phyloP scores from a whole-genome alignment of 352 stramenopile genomes.

The Phytophthora ohioensis region DNA sequence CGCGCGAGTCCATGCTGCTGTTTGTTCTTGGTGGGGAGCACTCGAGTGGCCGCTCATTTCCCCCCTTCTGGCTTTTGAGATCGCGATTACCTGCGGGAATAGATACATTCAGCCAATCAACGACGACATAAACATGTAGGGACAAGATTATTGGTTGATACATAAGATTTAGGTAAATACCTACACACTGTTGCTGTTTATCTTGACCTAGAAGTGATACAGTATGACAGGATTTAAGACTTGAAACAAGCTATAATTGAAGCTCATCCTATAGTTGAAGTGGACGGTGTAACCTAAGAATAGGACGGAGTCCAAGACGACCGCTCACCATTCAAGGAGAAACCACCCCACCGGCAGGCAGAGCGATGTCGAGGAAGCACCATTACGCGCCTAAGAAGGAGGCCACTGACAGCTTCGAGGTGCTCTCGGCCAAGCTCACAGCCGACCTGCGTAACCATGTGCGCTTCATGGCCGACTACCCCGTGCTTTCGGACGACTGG shows the following conservation, averaged over 20 bases:
- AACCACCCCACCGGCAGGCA: conserved; percentile 45
- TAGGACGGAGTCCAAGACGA: neutral
- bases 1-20: conserved; percentile 53
- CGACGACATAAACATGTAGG: neutral
- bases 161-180: neutral
- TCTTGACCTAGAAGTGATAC: neutral
- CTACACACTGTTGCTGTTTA: neutral
- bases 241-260: no score
- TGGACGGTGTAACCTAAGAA: conserved; percentile 6
- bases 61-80: conserved; percentile 29
- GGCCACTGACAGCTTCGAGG: conserved; percentile 75
- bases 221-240: neutral
- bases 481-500: conserved; percentile 90
- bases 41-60: neutral
- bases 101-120: conserved; percentile 13
- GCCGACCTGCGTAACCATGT: conserved; percentile 88
- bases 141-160: neutral
- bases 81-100: conserved; percentile 5
- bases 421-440: conserved; percentile 87
- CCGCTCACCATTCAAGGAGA: conserved; percentile 28
- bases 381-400: conserved; percentile 71
- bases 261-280: neutral
- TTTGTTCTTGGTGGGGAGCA: conserved; percentile 34
- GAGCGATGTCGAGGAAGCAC: conserved; percentile 56
- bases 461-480: conserved; percentile 88